A percentile compares a stretch with the other conserved stretches of the same genome.
Conservation (phyloP, 805 yeast species). For the Metschnikowia cerradonensis region DNA sequence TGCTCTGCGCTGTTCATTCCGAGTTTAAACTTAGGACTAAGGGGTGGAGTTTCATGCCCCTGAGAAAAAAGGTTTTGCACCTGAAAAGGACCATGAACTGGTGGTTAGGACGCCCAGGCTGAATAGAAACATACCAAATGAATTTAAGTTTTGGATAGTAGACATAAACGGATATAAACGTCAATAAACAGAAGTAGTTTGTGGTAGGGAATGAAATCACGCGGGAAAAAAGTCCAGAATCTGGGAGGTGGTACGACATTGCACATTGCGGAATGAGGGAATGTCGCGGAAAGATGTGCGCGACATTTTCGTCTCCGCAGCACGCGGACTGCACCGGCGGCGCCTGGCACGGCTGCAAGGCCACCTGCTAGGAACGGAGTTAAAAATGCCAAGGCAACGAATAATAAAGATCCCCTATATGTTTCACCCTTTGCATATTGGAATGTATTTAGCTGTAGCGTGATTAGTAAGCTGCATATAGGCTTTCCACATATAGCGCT, state of each 20-base stretch:
- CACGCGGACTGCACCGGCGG: neutral
- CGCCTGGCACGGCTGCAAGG: neutral
- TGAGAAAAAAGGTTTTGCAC: neutral
- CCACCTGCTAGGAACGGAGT: too few species aligned
- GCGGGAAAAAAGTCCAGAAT: conserved; percentile 1
- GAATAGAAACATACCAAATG: conserved; percentile 52
- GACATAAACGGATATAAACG: conserved; percentile 47
- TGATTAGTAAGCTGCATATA: too few species aligned
- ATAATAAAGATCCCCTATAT: too few species aligned
- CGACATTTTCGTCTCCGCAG: neutral
- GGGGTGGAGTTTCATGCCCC: neutral
- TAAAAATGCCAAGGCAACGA: too few species aligned
- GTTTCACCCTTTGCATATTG: too few species aligned
- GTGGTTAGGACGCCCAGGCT: neutral
- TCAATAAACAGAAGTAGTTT: conserved; percentile 11
- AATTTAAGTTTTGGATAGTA: conserved; percentile 87
- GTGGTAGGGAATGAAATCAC: neutral
- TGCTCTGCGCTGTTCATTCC: too few species aligned
- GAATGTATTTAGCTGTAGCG: too few species aligned
- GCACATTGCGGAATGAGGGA: neutral
- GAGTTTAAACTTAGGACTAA: too few species aligned
- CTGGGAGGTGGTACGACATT: conserved; percentile 1
- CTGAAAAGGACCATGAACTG: neutral
- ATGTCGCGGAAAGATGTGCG: neutral
- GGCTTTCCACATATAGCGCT: too few species aligned